These are phyloP conservation scores for Raffaelea ambrosiae DNA, from an alignment of 2,329 filamentous ascomycete species.

Conservation along the genomic window DNA sequence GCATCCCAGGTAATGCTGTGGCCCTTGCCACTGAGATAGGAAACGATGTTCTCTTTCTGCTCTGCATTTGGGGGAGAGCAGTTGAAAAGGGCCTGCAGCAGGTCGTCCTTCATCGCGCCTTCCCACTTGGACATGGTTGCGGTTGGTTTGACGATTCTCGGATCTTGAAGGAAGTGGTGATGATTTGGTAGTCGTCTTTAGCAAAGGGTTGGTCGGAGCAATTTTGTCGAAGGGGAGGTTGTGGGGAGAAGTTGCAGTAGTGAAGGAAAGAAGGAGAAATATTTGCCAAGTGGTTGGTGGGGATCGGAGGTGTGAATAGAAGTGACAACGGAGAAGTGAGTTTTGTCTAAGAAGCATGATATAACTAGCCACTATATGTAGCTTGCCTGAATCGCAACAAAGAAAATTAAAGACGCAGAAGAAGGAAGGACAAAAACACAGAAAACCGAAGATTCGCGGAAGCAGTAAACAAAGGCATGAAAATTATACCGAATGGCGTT, in stretches of 20 bases:
- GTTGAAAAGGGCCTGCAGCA: constrained; percentile 12
- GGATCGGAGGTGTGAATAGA: neutral
- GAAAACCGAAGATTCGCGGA: no score
- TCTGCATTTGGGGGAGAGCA: constrained; percentile 5
- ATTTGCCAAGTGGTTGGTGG: no score
- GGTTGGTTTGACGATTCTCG: neutral
- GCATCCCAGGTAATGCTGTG: constrained; percentile 17
- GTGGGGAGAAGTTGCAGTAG: no score
- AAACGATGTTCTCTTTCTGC: constrained; percentile 11
- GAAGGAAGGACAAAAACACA: constrained; percentile 5
- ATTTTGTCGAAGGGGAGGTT: no score
- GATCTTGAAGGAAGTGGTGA: no score
- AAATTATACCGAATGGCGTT: constrained; percentile 26
- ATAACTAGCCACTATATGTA: no score
- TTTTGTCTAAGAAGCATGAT: neutral
- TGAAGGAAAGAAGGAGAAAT: no score
- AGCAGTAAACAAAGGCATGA: no score
- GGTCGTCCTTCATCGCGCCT: constrained; percentile 7
- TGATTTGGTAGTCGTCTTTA: no score
- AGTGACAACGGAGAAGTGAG: neutral
- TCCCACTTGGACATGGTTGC: constrained; percentile 12
- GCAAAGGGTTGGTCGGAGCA: neutral
- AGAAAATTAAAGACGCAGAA: no score
- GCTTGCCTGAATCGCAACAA: no score
- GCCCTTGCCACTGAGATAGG: constrained; percentile 12